Evolutionary conservation across 1,284 basidiomycete species (phyloP), one percentile per base, ranked within the genome.

Genomic region (Puccinia triticina): DNA sequence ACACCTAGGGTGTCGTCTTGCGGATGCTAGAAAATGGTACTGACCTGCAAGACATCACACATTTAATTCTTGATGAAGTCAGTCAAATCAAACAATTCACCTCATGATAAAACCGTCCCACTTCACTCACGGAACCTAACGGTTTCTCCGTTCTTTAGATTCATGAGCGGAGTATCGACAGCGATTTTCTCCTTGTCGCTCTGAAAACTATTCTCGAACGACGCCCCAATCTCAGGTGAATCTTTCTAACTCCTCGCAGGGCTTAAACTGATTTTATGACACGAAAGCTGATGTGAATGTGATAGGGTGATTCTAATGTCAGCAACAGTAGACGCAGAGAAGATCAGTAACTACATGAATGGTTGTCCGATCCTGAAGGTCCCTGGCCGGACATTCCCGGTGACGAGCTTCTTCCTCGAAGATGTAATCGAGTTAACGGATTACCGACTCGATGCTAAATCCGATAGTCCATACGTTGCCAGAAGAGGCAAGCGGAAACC

Each of bases 321-420:
- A 34, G 97, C 97, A 0, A 99, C 97, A 0, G 90, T 98, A 43
- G 95, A 99, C 85, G 93, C 94, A 0, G 93, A 96, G 83, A 96
- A 98, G 88, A 92, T 99, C 76, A 94, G 95, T n/a, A 88, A 88
- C 32, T 99, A 94, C 88, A 98, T 99, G 86, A 94, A 93, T 29
- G 92, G 92, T 37, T 98, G 96, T 86, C 95, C 95, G 0, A 91
- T 92, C 37, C 89, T 98, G 67, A 91, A 91, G 84, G 94, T 99
- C 23, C 96, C 96, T 11, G 97, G 97, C 1, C 91, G 97, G n/a
- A 98, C 96, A 0, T 99, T 95, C 89, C 96, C 97, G 12, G 97
- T 99, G 16, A 92, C 94, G 72, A 90, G 93, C 26, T 90, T 91
- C 72, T 99, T 92, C 86, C 89, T 99, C 12, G 97, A 99, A 87